Evolutionary conservation across 257 asterid species (phyloP).

Genomic region (Fraxinus cuspidata): DNA sequence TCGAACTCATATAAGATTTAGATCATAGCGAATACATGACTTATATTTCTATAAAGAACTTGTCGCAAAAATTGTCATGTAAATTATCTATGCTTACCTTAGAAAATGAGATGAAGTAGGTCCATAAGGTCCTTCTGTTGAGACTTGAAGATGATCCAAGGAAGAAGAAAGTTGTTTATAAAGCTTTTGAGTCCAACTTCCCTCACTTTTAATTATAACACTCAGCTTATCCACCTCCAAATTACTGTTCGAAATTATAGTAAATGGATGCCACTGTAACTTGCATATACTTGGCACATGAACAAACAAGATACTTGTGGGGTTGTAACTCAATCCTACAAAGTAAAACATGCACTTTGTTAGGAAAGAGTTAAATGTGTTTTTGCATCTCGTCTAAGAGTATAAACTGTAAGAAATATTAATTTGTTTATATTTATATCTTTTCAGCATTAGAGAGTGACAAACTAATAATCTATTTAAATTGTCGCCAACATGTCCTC

Average conservation of each 20-base stretch:
- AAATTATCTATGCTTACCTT: conserved; percentile 17
- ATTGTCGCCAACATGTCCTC: too few relatives aligned
- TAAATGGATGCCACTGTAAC: conserved; percentile 49
- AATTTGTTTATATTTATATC: too few relatives aligned
- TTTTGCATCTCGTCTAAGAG: not conserved
- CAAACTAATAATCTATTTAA: too few relatives aligned
- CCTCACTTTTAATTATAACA: conserved; percentile 27
- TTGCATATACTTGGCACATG: conserved; percentile 35
- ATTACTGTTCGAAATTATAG: conserved; percentile 33
- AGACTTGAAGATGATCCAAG: conserved; percentile 26
- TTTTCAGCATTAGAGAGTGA: too few relatives aligned
- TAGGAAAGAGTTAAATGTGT: not conserved
- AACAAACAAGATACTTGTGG: conserved; percentile 35
- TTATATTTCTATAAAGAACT: not conserved
- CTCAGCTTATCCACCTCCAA: conserved; percentile 37
- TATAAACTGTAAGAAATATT: too few relatives aligned
- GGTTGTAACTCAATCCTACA: conserved; percentile 27
- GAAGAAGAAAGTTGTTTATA: conserved; percentile 32
- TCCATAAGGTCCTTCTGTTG: conserved; percentile 47
- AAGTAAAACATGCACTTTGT: not conserved
- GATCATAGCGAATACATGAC: too few relatives aligned
- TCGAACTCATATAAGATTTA: too few relatives aligned
- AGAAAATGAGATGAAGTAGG: conserved; percentile 36
- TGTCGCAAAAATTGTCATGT: not conserved
- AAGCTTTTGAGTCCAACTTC: conserved; percentile 39